These are phyloP conservation scores for Wallacemonas sp. DNA, from an alignment of 208 protist species.

Conservation along the genomic window DNA sequence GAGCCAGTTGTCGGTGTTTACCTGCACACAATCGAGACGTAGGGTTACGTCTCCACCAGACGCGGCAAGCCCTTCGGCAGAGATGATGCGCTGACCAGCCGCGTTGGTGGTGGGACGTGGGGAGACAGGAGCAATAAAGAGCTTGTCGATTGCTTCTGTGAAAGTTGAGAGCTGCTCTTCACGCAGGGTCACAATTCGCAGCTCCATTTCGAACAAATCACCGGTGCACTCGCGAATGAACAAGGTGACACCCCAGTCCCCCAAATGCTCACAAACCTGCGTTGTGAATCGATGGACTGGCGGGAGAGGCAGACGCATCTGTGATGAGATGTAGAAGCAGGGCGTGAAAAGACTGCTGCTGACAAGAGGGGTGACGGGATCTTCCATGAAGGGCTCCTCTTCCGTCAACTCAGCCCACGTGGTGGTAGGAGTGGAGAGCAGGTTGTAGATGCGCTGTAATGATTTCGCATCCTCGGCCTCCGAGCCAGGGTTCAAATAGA, in stretches of 20 bases:
- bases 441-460: background rate
- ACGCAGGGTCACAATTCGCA: slow-evolving; percentile 27
- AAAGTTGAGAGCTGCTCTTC: slow-evolving; percentile 20
- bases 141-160: slow-evolving; percentile 20
- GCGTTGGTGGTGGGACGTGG: slow-evolving; percentile 17
- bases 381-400: background rate
- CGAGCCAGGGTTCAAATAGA: slow-evolving; percentile 6
- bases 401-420: background rate
- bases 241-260: slow-evolving; percentile 42
- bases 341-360: background rate
- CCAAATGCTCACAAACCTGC: slow-evolving; percentile 49
- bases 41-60: slow-evolving; percentile 29
- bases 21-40: slow-evolving; percentile 35
- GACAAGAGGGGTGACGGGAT: background rate
- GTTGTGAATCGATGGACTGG: slow-evolving; percentile 34
- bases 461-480: background rate
- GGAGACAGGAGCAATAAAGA: slow-evolving; percentile 29
- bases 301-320: slow-evolving; percentile 39
- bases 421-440: background rate
- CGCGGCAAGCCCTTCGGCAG: slow-evolving; percentile 31
- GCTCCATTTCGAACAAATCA: slow-evolving; percentile 57
- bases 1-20: slow-evolving; percentile 33
- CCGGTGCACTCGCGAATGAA: slow-evolving; percentile 22
- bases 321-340: slow-evolving; percentile 33
- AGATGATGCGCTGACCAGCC: slow-evolving; percentile 28